Base-by-base conservation (phyloP, 2,329 filamentous ascomycete species). In the Verticillium dahliae region DNA sequence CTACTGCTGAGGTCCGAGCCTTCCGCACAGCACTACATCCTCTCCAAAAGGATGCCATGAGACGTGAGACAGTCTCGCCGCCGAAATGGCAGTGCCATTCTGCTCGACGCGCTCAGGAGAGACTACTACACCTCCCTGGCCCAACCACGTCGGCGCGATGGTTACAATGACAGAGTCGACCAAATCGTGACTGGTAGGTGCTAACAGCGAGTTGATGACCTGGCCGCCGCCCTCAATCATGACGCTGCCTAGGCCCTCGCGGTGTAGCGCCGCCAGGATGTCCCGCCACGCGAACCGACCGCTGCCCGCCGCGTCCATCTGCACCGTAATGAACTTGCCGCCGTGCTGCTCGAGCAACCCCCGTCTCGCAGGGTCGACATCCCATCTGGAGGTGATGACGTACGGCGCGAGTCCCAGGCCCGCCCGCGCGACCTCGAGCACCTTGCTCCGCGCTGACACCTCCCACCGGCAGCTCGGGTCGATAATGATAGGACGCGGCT, bases 201-300 rank as follows among this genome's bases (percentile, higher is more conserved):
- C 79, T n/a, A 98, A 80, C 18, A 98, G 76, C 41, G 89, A 85
- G 71, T 95, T 96, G 71, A 98, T 91, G 38, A 97, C 86, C 11
- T 81, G 79, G 0, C 85, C 93, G 11, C 94, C 94, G 0, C 94
- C 94, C 73, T 98, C 94, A 57, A 98, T 83, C 94, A 97, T 97
- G 62, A 97, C 80, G 71, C 92, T 97, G 59, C 76, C 74, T 55
- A 97, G 76, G 1, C 87, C 86, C 67, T 90, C 80, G 1, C 71
- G 72, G 38, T 68, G 66, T n/a, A 96, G 73, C 3, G 79, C 76
- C 18, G 74, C 74, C 35, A 96, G 75, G 15, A 96, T 82, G 50
- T 81, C 79, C 11, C 73, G 73, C 92, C 91, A 96, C 18, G 79
- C 74, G 65, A 90, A 81, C 61, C 80, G 76, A 34, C 54, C 54